Base-by-base conservation (phyloP, 441 rosid species). In the Aquilaria agallochum region DNA sequence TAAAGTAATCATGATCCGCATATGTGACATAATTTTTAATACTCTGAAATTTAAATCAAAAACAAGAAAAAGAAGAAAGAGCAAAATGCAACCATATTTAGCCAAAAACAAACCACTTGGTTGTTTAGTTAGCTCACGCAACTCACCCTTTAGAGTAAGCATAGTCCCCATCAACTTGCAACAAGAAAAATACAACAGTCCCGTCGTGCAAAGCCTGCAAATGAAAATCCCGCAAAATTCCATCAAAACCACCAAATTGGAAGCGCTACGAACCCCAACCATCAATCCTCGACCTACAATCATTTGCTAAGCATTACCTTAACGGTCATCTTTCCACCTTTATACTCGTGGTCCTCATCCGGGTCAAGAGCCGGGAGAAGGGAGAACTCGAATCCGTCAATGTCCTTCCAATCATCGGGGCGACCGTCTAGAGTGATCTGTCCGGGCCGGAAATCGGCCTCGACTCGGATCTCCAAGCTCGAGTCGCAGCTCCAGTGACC, bases 341-440 rank as follows among this genome's bases (percentile, higher is more conserved):
- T 68, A 40, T 89, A 94, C 63, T 80, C 92, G 63, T 85, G 85
- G 63, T 90, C 96, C 3, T 68, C 85, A 49, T 90, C 87, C 0
- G 97, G 98, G 75, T 94, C 97, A 52, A 90, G 89, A 12, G 98
- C 95, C 32, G 95, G 96, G 11, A 73, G 84, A 44, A 94, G 96
- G 30, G 97, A 68, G 74, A 81, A 85, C 68, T 89, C 92, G 48
- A 76, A 84, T 65, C 86, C 92, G 0, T 84, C 93, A 73, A 94
- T 74, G 71, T 73, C 82, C 34, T 68, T 73, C 97, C 98, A 94
- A 59, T 94, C 98, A 53, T 90, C 90, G 70, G 88, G 81, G 59
- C 62, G 90, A 44, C 97, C 98, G 47, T 94, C 97, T 65, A 94
- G 77, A 32, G 96, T 89, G 78, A 94, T 56, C 55, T 82, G 55